These are phyloP conservation scores for Diplosphaera chodatii DNA, from an alignment of 139 green algal species.

Conservation along the genomic window DNA sequence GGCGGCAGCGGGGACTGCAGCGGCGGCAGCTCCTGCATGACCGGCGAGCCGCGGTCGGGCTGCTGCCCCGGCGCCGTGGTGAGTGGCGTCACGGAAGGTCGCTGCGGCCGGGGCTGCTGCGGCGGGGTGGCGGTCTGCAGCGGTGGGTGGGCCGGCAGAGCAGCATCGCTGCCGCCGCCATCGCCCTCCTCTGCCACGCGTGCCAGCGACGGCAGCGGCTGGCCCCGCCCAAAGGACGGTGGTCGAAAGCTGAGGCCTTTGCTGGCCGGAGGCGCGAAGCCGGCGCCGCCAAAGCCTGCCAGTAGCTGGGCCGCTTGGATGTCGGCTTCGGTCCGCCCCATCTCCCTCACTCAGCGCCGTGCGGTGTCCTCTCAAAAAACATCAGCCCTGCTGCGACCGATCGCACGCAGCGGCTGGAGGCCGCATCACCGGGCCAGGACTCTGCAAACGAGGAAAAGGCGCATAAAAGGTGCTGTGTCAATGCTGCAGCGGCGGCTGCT, in stretches of 20 bases:
- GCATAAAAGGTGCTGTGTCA: too few relatives aligned
- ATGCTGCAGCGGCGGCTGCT: too few relatives aligned
- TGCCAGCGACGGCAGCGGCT: neutral
- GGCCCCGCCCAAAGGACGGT: neutral
- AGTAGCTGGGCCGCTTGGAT: neutral
- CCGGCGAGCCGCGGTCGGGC: neutral
- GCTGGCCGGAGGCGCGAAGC: neutral
- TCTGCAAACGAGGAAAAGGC: too few relatives aligned
- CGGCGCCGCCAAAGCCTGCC: neutral
- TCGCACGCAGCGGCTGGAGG: too few relatives aligned
- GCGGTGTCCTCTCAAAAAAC: too few relatives aligned
- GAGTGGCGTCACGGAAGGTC: neutral
- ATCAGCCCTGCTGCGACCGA: too few relatives aligned
- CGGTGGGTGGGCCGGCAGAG: neutral
- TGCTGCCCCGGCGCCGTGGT: neutral
- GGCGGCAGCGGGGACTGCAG: neutral
- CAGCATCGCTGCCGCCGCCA: too few relatives aligned
- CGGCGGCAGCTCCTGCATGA: neutral
- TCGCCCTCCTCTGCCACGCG: constrained; percentile 1
- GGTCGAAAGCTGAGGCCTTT: neutral
- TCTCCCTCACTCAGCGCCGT: too few relatives aligned
- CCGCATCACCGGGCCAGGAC: too few relatives aligned
- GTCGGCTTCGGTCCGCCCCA: neutral
- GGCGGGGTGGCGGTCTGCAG: neutral
- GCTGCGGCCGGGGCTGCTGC: neutral